Percentiles rank a stretch among this genome's conserved stretches.
Conservation (phyloP, 805 yeast species). For the Komagataella mondaviorum region DNA sequence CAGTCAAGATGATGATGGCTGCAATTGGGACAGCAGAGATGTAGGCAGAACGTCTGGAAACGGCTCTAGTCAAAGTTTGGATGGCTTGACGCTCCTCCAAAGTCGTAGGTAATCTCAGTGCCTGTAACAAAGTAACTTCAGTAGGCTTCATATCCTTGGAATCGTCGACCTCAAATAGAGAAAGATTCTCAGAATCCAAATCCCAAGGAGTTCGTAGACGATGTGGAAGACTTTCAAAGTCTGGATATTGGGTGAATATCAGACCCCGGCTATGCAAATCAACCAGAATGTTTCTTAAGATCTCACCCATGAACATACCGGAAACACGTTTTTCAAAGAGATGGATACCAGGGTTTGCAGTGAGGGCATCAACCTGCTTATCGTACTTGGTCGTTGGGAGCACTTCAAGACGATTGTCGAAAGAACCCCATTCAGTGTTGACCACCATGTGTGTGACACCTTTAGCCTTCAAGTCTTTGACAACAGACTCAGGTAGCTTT, state of each 20-base stretch:
- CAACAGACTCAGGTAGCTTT: slow-evolving; percentile 45
- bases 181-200: slow-evolving; percentile 71
- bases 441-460: slow-evolving; percentile 67
- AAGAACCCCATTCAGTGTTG: slow-evolving; percentile 98
- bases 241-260: slow-evolving; percentile 40
- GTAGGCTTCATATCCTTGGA: slow-evolving; percentile 61
- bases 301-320: slow-evolving; percentile 90
- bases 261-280: slow-evolving; percentile 51
- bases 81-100: slow-evolving; percentile 61
- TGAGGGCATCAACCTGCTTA: slow-evolving; percentile 48
- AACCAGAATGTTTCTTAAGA: slow-evolving; percentile 58
- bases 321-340: slow-evolving; percentile 86
- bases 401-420: slow-evolving; percentile 67
- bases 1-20: slow-evolving; percentile 57
- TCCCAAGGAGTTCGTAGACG: slow-evolving; percentile 67
- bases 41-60: slow-evolving; percentile 81
- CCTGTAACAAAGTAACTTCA: slow-evolving; percentile 50
- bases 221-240: slow-evolving; percentile 35
- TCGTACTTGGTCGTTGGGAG: slow-evolving; percentile 78
- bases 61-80: slow-evolving; percentile 61
- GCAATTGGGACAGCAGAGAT: slow-evolving; percentile 84
- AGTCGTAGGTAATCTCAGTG: slow-evolving; percentile 57
- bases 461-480: slow-evolving; percentile 21
- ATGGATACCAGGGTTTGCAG: slow-evolving; percentile 79
- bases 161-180: slow-evolving; percentile 77